Conservation (phyloP, 2,329 filamentous ascomycete genomes). For the Talaromyces sp. region DNA sequence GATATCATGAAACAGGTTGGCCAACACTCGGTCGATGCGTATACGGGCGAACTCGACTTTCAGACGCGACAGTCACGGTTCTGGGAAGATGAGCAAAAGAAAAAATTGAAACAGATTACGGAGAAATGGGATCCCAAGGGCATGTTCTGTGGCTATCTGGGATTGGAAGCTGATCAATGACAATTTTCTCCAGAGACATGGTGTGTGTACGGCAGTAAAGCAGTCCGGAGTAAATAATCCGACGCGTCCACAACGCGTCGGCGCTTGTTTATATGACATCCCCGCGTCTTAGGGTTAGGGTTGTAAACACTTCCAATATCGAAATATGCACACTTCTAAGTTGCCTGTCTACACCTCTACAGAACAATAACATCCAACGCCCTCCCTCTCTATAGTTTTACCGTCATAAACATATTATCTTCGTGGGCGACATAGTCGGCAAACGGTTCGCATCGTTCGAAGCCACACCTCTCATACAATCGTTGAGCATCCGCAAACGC, state of each 20-base stretch:
- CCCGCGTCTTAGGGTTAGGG: neutral
- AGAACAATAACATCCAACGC: neutral
- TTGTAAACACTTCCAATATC: neutral
- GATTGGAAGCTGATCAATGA: neutral
- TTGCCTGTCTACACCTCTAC: neutral
- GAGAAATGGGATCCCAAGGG: constrained; percentile 14
- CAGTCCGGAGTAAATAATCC: neutral
- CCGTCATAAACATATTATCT: constrained; percentile 5
- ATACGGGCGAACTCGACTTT: constrained; percentile 55
- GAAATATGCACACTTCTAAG: neutral
- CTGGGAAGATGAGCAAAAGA: constrained; percentile 47
- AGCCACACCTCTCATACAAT: neutral
- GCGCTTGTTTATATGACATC: neutral
- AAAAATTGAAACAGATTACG: constrained; percentile 35
- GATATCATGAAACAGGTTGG: constrained; percentile 35
- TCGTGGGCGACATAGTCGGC: constrained; percentile 1
- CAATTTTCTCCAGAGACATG: neutral
- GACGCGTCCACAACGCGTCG: neutral
- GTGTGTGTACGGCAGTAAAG: neutral
- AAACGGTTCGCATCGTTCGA: constrained; percentile 4
- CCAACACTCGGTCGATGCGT: constrained; percentile 46
- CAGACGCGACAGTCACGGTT: constrained; percentile 48
- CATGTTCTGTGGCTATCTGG: constrained; percentile 46
- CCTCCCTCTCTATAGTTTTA: neutral
- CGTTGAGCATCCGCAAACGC: neutral